These are phyloP conservation scores for Letharia columbiana DNA, from an alignment of 495 filamentous ascomycete genomes.

Conservation along the genomic window DNA sequence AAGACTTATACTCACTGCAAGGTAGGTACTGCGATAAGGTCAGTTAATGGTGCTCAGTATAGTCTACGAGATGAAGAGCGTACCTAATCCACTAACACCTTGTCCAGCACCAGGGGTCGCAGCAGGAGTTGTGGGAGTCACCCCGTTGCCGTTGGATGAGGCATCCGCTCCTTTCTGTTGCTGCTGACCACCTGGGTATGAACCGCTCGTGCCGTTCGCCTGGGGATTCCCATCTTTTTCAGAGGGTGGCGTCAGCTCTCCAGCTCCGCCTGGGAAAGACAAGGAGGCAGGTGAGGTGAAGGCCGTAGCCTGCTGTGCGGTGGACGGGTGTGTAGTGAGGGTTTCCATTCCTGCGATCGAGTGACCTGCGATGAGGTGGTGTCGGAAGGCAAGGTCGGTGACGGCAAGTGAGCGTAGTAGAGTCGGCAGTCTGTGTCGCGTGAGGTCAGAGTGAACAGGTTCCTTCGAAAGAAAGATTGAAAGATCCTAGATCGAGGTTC, in stretches of 20 bases:
- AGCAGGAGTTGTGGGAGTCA: conserved; percentile 91
- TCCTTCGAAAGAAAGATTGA: not conserved
- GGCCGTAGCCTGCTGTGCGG: conserved; percentile 79
- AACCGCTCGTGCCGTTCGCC: conserved; percentile 40
- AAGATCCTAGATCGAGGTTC: conserved; percentile 19
- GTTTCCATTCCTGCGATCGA: conserved; percentile 60
- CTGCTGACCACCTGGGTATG: conserved; percentile 50
- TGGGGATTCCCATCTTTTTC: conserved; percentile 49
- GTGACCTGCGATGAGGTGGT: conserved; percentile 27
- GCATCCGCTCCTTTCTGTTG: conserved; percentile 47
- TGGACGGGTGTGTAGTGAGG: conserved; percentile 82
- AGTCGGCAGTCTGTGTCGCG: conserved; percentile 22
- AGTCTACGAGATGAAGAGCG: not conserved
- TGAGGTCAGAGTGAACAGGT: conserved; percentile 19
- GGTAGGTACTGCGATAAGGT: conserved; percentile 57
- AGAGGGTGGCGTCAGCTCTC: conserved; percentile 70
- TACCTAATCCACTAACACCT: conserved; percentile 71
- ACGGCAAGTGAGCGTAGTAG: conserved; percentile 15
- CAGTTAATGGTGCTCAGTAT: not conserved
- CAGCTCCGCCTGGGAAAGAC: conserved; percentile 77
- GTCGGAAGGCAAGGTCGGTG: conserved; percentile 12
- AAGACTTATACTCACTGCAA: conserved; percentile 85
- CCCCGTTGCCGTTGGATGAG: conserved; percentile 62
- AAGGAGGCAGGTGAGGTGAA: conserved; percentile 84
- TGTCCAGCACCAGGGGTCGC: conserved; percentile 77